Conservation (phyloP, 106 monocot genomes). For the Hemerocallis citrina region DNA sequence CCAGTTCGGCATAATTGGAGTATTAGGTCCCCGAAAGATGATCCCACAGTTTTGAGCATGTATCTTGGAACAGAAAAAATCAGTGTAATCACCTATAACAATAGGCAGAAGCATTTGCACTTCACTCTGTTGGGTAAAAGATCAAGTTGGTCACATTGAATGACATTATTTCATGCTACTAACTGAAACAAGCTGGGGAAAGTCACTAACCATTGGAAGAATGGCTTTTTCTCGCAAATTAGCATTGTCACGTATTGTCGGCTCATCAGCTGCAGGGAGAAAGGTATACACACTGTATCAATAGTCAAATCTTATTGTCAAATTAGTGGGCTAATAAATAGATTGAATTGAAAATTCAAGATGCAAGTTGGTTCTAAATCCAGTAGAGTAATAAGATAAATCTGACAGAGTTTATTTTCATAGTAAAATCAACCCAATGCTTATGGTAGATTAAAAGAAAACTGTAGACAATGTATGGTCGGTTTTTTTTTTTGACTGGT, state of each 20-base stretch:
- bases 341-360: not conserved
- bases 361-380: not conserved
- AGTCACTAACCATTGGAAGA: constrained; percentile 55
- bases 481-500: no score
- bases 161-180: not conserved
- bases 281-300: not conserved
- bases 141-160: constrained; percentile 1
- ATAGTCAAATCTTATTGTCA: not conserved
- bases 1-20: constrained; percentile 74
- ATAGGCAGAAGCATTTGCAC: constrained; percentile 87
- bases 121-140: constrained; percentile 40
- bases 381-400: not conserved
- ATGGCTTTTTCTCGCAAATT: constrained; percentile 64
- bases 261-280: constrained; percentile 68
- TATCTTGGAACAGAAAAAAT: constrained; percentile 90
- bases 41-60: constrained; percentile 87
- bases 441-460: no score
- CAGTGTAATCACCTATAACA: constrained; percentile 88
- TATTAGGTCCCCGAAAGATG: constrained; percentile 89
- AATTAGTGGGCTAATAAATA: not conserved
- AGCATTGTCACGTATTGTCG: constrained; percentile 66
- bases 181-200: not conserved
- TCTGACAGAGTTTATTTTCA: not conserved
- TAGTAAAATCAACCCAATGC: no score
- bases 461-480: no score